Base-by-base conservation (phyloP, 2,329 filamentous ascomycete species). In the Emergomyces pasteurianus region DNA sequence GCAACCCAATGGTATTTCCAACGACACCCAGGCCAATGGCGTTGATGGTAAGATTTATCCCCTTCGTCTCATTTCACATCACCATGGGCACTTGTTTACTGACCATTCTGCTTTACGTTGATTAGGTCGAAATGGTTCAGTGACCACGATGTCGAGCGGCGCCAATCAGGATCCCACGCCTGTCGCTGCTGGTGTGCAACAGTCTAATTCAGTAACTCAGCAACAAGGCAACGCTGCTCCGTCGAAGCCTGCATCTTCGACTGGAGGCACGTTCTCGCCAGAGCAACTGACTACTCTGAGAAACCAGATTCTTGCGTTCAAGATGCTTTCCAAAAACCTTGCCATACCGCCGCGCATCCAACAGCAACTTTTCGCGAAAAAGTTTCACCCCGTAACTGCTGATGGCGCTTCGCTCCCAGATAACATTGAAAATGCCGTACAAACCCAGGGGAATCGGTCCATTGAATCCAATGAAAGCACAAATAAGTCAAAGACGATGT, bases 261-360 rank as follows among this genome's bases (percentile, higher is more conserved):
- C 69, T 52, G 81, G 81, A 58, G 85, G 85, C 63, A 38, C 59
- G 26, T 92, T 96, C 71, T 86, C 86, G 14, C 82, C 83, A 28
- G 88, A 94, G 61, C 94, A 99, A 72, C 78, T 96, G 53, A 80
- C 82, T 28, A 84, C 89, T 50, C 78, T 99, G 10, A 83, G 90
- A 63, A 86, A 89, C 65, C 94, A 99, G 72, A 96, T 97, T 58
- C 82, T 87, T 67, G 92, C 92, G 0, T 97, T 96, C 76, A 95
- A 95, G 75, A 82, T 91, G 66, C 80, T 99, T 3, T 87, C 89
- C 5, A 95, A 94, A 74, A 96, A 96, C 67, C 81, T 88, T 16
- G 87, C 91, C 0, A 84, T 97, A 3, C 90, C 92, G 0, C 75
- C 83, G 36, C 82, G 84, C 64, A 83, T 96, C 65, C 90, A 95